Evolutionary conservation across 2,329 filamentous ascomycete species (phyloP).

Genomic region (Scortechinia acanthostroma): DNA sequence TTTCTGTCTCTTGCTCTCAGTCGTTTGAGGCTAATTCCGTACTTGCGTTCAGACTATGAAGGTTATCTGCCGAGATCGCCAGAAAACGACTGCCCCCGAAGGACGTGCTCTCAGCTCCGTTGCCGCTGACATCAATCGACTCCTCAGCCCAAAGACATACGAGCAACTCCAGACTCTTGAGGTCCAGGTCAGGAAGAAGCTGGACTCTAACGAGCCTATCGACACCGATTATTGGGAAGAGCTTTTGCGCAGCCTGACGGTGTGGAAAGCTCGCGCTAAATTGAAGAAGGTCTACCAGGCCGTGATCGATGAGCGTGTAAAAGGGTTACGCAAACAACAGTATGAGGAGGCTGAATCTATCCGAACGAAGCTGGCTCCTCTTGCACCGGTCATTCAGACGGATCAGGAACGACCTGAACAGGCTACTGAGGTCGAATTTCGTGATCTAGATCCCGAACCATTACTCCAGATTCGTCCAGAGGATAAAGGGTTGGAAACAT

Average conservation of each 20-base stretch:
- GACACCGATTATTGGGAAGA: slow-evolving; percentile 98
- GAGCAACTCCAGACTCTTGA: slow-evolving; percentile 83
- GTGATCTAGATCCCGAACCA: not conserved
- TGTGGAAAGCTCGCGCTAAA: slow-evolving; percentile 88
- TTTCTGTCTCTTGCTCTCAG: not conserved
- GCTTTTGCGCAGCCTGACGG: slow-evolving; percentile 72
- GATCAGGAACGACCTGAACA: not conserved
- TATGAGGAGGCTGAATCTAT: slow-evolving; percentile 51
- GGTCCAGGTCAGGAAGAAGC: slow-evolving; percentile 76
- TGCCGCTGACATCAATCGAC: slow-evolving; percentile 77
- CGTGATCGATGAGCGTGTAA: slow-evolving; percentile 64
- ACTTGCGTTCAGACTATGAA: slow-evolving; percentile 47
- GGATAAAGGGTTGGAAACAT: not conserved
- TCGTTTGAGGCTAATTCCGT: not conserved
- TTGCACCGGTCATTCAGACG: slow-evolving; percentile 9
- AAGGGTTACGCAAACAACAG: slow-evolving; percentile 60
- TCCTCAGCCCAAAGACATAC: slow-evolving; percentile 77
- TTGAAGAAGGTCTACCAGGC: slow-evolving; percentile 71
- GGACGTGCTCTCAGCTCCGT: slow-evolving; percentile 70
- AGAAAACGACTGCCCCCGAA: slow-evolving; percentile 54
- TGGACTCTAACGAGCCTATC: slow-evolving; percentile 82
- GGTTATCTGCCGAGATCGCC: slow-evolving; percentile 72
- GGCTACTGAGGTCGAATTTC: not conserved
- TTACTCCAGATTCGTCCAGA: not conserved
- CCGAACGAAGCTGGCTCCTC: slow-evolving; percentile 26